phyloP scores from a whole-genome alignment of 106 monocot species.

The Allium cepa region DNA sequence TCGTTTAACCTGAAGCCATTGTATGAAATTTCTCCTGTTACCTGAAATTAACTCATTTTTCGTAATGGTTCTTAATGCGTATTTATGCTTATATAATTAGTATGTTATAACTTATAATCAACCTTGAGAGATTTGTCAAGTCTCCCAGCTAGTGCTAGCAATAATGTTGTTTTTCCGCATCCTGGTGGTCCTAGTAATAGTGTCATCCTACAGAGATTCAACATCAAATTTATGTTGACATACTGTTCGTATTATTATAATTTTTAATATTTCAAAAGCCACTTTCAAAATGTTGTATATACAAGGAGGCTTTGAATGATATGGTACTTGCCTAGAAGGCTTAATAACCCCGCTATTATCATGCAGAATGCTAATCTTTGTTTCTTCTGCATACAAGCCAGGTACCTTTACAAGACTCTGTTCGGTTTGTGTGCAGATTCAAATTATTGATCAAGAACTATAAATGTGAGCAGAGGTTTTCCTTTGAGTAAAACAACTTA shows the following conservation, averaged over 20 bases:
- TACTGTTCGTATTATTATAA: too few species aligned
- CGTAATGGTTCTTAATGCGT: not conserved
- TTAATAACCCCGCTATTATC: conserved; percentile 21
- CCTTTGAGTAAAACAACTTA: conserved; percentile 12
- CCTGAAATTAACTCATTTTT: not conserved
- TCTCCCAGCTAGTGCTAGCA: conserved; percentile 60
- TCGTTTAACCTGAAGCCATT: conserved; percentile 16
- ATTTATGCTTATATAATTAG: not conserved
- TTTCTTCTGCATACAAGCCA: conserved; percentile 1
- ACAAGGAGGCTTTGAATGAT: too few species aligned
- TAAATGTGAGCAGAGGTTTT: not conserved
- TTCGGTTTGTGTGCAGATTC: too few species aligned
- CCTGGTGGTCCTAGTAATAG: conserved; percentile 79
- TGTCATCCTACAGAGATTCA: conserved; percentile 46
- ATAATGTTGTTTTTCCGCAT: conserved; percentile 66
- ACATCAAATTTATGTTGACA: too few species aligned
- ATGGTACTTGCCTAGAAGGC: conserved; percentile 12
- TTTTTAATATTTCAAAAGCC: not conserved
- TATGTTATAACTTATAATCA: not conserved
- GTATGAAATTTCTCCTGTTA: not conserved
- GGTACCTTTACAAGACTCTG: conserved; percentile 5
- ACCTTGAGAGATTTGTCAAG: conserved; percentile 70
- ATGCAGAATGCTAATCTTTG: conserved; percentile 13
- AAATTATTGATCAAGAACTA: too few species aligned
- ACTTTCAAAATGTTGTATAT: not conserved